These are phyloP conservation scores for Silene conica DNA, from an alignment of 148 eudicot genomes.

Conservation along the genomic window DNA sequence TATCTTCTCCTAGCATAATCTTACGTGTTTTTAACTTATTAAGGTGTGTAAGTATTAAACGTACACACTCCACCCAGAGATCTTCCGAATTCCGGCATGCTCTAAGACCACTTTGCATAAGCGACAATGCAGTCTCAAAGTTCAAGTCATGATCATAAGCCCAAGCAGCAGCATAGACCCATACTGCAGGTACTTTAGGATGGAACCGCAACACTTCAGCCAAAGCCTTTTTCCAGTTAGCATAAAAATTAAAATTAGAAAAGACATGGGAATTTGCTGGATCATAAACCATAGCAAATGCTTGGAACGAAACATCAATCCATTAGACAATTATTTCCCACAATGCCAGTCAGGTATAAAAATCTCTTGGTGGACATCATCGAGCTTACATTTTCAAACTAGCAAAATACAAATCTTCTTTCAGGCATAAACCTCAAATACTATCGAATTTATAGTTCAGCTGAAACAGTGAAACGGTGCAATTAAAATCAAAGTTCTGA, in stretches of 20 bases:
- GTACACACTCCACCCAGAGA: slow-evolving; percentile 87
- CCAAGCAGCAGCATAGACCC: slow-evolving; percentile 98
- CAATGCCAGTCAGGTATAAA: neutral
- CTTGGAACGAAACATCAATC: neutral
- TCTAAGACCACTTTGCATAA: slow-evolving; percentile 85
- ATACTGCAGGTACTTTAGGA: slow-evolving; percentile 84
- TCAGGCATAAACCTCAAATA: neutral
- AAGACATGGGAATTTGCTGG: neutral
- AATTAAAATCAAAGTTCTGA: too few species aligned
- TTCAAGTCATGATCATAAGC: slow-evolving; percentile 81
- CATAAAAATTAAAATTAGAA: neutral
- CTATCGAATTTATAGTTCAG: neutral
- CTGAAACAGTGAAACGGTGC: neutral
- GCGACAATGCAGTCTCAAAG: slow-evolving; percentile 62
- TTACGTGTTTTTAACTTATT: slow-evolving; percentile 80
- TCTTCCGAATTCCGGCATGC: slow-evolving; percentile 87
- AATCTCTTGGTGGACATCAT: neutral
- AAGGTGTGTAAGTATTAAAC: slow-evolving; percentile 90
- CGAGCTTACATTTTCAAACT: neutral
- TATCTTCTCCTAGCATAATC: slow-evolving; percentile 71
- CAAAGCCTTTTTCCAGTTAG: slow-evolving; percentile 42
- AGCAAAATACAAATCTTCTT: neutral
- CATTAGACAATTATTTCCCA: neutral
- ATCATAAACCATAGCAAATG: neutral
- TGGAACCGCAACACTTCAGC: slow-evolving; percentile 76